Evolutionary conservation across 176 grass and related monocot species (phyloP), one percentile per base, ranked within the genome.

Genomic region (Eragrostis nindensis): DNA sequence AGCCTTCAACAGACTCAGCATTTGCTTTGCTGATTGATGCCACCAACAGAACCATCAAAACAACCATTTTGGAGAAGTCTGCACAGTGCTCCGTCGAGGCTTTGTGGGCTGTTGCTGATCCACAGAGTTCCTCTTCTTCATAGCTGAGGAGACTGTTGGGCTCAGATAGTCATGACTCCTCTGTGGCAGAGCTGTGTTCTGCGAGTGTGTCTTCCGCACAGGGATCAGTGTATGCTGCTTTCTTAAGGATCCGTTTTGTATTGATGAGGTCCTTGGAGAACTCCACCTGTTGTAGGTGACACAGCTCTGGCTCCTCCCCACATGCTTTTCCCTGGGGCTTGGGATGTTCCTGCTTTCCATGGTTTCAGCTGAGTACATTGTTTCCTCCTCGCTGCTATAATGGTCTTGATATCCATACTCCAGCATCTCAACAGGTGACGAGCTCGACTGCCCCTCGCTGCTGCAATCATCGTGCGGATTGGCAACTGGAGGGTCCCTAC

Each of bases 361-460:
- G 65, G 95, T 97, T 83, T 97, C 95, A n/a, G 95, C 92, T 6
- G 92, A 97, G 82, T 97, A 97, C 95, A 97, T 97, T 22, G 92
- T 92, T 48, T 94, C 92, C 83, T 97, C 92, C 73, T 91, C 95
- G 3, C 92, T 94, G 19, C 80, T 89, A 46, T 85, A 90, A 22
- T 81, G 79, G 49, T 90, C 88, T 42, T 86, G 72, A 67, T 81
- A 69, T 73, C 73, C 62, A 41, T 86, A 81, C 48, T 87, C 81
- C 5, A 83, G 73, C 27, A 69, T 69, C 70, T 83, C 87, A 68
- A 82, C 59, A 5, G 92, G 92, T 49, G 89, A 92, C 1, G 89
- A 92, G 73, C 89, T 91, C 1, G 92, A 92, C 80, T 92, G 92
- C 50, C 78, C 86, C 49, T 91, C 89, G 24, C 89, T 92, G 84